Evolutionary conservation across 108 stramenopile genomes (phyloP).

Genomic region (Cyclotella sp.): DNA sequence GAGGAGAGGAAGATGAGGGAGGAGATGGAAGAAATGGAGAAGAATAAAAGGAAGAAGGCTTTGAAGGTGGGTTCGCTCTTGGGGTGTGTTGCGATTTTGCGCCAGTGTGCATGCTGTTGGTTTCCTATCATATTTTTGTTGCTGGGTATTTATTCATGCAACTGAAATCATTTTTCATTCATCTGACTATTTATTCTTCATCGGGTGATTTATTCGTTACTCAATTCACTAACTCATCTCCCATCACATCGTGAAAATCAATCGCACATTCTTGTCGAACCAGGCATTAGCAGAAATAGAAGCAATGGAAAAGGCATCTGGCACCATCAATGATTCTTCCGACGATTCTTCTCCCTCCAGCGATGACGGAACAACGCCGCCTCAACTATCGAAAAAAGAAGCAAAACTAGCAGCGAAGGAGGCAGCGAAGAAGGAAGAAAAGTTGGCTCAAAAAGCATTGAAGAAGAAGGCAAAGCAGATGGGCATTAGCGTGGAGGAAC

Average conservation of each 20-base stretch:
- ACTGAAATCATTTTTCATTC: neutral
- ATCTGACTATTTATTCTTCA: neutral
- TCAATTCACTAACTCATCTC: neutral
- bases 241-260: too few species aligned
- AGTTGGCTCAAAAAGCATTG: slow-evolving; percentile 34
- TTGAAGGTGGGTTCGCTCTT: slow-evolving; percentile 19
- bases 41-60: slow-evolving; percentile 55
- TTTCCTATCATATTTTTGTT: too few species aligned
- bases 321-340: slow-evolving; percentile 15
- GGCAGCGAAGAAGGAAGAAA: slow-evolving; percentile 53
- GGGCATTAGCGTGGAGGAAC: slow-evolving; percentile 39
- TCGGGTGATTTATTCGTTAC: neutral
- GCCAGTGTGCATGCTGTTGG: too few species aligned
- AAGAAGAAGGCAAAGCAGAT: slow-evolving; percentile 48
- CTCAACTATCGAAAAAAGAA: slow-evolving; percentile 55
- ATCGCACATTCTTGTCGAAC: neutral
- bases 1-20: slow-evolving; percentile 25
- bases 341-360: neutral
- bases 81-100: neutral
- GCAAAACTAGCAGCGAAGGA: slow-evolving; percentile 44
- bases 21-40: slow-evolving; percentile 45
- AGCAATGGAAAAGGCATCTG: slow-evolving; percentile 31
- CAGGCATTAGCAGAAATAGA: slow-evolving; percentile 60
- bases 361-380: neutral
- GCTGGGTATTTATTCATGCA: neutral